Base-by-base conservation (phyloP, 176 grass and related monocot genomes). In the Carex scoparia region DNA sequence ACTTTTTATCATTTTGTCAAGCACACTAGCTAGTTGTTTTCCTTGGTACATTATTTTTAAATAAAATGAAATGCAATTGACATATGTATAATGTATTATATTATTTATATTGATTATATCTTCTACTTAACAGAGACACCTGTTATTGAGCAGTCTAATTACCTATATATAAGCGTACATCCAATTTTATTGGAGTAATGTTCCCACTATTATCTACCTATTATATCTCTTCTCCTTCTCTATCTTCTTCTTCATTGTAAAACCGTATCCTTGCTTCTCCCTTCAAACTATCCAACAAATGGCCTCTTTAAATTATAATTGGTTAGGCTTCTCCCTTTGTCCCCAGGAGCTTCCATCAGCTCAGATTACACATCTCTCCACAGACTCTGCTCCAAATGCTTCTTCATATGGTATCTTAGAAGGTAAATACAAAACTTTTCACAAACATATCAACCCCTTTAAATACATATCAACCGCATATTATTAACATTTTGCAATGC, bases 241-340 rank as follows among this genome's bases (percentile, higher is more conserved):
- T 35, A 32, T 68, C 48, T 32, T 62, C 37, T 60, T 44, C 57
- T 81, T 31, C 79, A 57, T 51, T 53, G 48, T 49, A 49, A 10
- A 9, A 49, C 48, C 48, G 1, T 49, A 49, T 49, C 42, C 42
- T 46, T 44, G 42, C 42, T 44, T 18, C 65, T 68, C 66, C 66
- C 9, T 81, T 61, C 63, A 0, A 32, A 81, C 78, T 27, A 81
- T 54, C 46, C 19, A 82, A 48, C 58, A 10, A 83, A 98, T 98
- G 93, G 93, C 85, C 15, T 85, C 95, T 18, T 84, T 98, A 77
- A 98, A 98, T 57, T 78, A 78, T 90, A 94, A 98, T 91, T 95
- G 95, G 95, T 85, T 98, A 83, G 95, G 57, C 27, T 98, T 98
- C 88, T 98, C 95, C 40, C 93, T 98, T 68, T 93, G 89, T n/a